Conservation (phyloP, 176 grass and related monocot species). For the Raddia distichophylla region DNA sequence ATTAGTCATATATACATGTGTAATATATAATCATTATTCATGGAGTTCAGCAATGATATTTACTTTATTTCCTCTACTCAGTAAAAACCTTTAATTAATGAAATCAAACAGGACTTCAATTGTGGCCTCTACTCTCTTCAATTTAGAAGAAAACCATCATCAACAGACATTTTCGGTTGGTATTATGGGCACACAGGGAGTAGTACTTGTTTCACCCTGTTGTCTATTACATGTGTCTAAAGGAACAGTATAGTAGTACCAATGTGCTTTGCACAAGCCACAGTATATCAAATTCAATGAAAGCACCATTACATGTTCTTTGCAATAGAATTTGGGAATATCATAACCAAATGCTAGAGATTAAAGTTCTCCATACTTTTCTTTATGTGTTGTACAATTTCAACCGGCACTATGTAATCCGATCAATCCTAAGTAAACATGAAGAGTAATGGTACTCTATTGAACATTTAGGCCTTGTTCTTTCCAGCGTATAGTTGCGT, state of each 20-base stretch:
- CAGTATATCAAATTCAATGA: neutral
- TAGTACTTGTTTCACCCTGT: neutral
- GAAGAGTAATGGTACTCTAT: conserved; percentile 14
- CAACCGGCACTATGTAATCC: neutral
- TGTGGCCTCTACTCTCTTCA: neutral
- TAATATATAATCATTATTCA: neutral
- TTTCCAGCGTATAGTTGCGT: too few species aligned
- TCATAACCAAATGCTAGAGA: neutral
- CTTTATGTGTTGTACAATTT: neutral
- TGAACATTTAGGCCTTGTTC: neutral
- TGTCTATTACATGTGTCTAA: neutral
- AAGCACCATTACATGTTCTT: neutral
- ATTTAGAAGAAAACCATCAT: neutral
- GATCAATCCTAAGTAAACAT: neutral
- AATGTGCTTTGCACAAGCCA: neutral
- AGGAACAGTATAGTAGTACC: neutral
- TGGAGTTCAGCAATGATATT: neutral
- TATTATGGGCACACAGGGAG: neutral
- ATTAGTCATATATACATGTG: neutral
- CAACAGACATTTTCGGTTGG: neutral
- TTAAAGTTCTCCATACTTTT: conserved; percentile 5
- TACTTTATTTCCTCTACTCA: neutral
- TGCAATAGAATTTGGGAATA: neutral
- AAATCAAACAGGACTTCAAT: neutral
- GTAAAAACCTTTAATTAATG: neutral